Base-by-base conservation (phyloP, 2,329 filamentous ascomycete genomes). In the Microsporum canis region DNA sequence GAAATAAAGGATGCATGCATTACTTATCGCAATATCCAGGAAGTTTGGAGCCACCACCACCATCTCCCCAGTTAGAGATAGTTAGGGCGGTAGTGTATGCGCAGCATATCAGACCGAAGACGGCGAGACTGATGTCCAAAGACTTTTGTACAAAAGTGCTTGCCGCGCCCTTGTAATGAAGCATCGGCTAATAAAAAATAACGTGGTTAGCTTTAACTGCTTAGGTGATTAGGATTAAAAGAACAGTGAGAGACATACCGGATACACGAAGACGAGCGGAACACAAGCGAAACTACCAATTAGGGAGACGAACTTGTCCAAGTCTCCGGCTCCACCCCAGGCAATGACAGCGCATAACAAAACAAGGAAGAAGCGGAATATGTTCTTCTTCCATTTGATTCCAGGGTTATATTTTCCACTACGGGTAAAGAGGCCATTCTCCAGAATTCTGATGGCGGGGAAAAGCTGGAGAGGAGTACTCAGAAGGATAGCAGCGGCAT, bases 331-430 rank as follows among this genome's bases (percentile, higher is more conserved):
- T 64, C 94, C 94, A 51, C 87, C 85, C 90, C 91, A 99, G 1
- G 92, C 92, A 66, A 99, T 88, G 62, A 85, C 76, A 0, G 91
- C 88, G 70, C 94, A 97, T 29, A 94, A 75, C 69, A 89, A 83
- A 58, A 97, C 94, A 64, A 96, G 84, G 71, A 92, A 86, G 80
- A 97, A 99, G 60, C 94, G 87, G 79, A 96, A 99, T 38, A 88
- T 79, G 68, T 99, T 99, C 84, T 99, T 99, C 81, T 97, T 89
- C 94, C 94, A 99, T 79, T 99, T 99, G 79, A 99, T 95, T 71
- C 89, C 94, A 0, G 91, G 91, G 71, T 97, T 96, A 77, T 96
- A 96, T 76, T 99, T 99, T 68, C 94, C 91, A 64, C 91, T 96
- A 71, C 88, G 83, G 29, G 89, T 95, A 74, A 97, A 99, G 5